Evolutionary conservation across 371 early-diverging fungal genomes (phyloP), one percentile per base, ranked within the genome.

Genomic region (Mucor piriformis): DNA sequence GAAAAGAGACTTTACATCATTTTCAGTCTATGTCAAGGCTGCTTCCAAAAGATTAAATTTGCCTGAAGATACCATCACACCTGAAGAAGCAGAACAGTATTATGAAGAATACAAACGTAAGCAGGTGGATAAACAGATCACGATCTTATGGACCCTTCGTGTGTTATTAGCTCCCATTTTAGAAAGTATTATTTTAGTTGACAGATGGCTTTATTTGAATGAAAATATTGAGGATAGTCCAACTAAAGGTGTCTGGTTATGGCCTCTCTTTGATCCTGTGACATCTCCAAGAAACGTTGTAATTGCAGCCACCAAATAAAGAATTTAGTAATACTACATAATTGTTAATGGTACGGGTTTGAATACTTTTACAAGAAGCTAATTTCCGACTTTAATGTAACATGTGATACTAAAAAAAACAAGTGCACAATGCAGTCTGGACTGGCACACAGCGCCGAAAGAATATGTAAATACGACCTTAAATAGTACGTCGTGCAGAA

Each of bases 111-210:
- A 70, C 20, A 65, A 77, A 21, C n/a, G 44, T 20, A 68, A 64
- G 29, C 63, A 67, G 24, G 68, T 73, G 37, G 73, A 85, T 25
- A 82, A 77, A 51, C 82, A 88, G 65, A 80, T 93, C 27, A 86
- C 87, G 0, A 82, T 87, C 5, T 75, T 88, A 10, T 94, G 94
- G 94, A 89, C 94, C 5, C 67, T 94, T 43, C 67, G 91, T 32
- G 83, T 89, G 0, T 68, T 93, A 64, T 58, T 92, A 23, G 90
- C 88, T 1, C 85, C 85, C 20, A 74, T 88, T 10, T 72, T 92
- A 24, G 94, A 94, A 63, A 86, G 88, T 51, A 66, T 92, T 67
- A 81, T 94, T 29, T 61, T 93, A 11, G 70, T 90, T 3, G 94
- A 94, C 64, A 84, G 94, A 5, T 89, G 83, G 58, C 57, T 88